A percentile compares a stretch with the other conserved stretches of the same genome.
phyloP scores from a whole-genome alignment of 2,329 filamentous ascomycete species.

The Fusarium devonianum region DNA sequence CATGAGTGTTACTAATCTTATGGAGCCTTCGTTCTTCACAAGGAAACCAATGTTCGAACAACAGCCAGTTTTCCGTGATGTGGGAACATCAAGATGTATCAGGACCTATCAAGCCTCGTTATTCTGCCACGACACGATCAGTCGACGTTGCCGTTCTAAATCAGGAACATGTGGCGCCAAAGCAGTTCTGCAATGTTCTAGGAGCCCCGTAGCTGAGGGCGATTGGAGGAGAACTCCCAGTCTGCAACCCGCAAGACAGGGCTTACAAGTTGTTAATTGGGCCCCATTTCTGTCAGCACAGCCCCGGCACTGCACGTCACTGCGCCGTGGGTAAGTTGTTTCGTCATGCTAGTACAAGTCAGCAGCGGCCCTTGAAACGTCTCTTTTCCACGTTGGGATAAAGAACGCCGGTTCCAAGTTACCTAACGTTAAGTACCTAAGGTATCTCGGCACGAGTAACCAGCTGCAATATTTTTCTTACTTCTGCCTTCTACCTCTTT shows the following conservation, averaged over 20 bases:
- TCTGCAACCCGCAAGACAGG: too few relatives aligned
- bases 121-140: constrained; percentile 13
- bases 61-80: too few relatives aligned
- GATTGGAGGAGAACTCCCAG: too few relatives aligned
- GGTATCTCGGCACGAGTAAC: not conserved
- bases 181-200: too few relatives aligned
- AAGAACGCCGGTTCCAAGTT: constrained; percentile 21
- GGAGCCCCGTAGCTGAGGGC: too few relatives aligned
- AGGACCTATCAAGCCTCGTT: too few relatives aligned
- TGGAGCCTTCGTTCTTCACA: too few relatives aligned
- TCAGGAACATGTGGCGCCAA: constrained; percentile 29
- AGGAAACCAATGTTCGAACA: too few relatives aligned
- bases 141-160: constrained; percentile 28
- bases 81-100: too few relatives aligned
- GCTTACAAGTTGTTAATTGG: constrained; percentile 4
- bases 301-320: constrained; percentile 42
- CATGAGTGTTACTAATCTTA: too few relatives aligned
- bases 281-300: constrained; percentile 33
- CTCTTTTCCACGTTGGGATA: constrained; percentile 3
- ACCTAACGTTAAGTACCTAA: constrained; percentile 13
- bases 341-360: constrained; percentile 33
- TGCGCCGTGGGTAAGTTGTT: constrained; percentile 28
- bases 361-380: constrained; percentile 16
- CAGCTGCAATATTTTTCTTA: not conserved
- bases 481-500: not conserved